Percentiles rank a stretch among this genome's conserved stretches.
phyloP scores from a whole-genome alignment of 768 basidiomycete genomes.

The Goffeauzyma gilvescens region DNA sequence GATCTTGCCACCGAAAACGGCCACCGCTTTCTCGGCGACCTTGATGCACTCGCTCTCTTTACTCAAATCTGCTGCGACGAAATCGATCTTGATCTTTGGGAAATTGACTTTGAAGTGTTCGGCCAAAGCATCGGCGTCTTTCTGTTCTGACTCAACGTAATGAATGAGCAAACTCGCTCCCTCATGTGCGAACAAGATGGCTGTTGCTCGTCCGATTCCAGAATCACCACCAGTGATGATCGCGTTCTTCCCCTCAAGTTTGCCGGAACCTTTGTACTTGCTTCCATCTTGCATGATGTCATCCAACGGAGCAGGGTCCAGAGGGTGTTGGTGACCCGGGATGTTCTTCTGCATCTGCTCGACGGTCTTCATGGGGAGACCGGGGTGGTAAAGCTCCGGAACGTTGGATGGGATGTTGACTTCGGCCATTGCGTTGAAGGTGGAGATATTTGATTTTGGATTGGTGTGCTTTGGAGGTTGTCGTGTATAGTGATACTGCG shows the following conservation, averaged over 20 bases:
- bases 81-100: conserved; percentile 32
- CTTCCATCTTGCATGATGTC: conserved; percentile 35
- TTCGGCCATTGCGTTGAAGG: conserved; percentile 7
- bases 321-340: conserved; percentile 21
- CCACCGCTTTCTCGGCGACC: conserved; percentile 34
- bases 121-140: conserved; percentile 35
- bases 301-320: conserved; percentile 30
- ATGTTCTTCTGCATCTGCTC: conserved; percentile 25
- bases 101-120: conserved; percentile 35
- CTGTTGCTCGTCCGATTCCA: conserved; percentile 37
- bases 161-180: conserved; percentile 34
- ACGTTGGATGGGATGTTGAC: conserved; percentile 17
- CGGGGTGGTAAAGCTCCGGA: conserved; percentile 28
- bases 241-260: conserved; percentile 38
- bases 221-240: conserved; percentile 41
- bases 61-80: conserved; percentile 34
- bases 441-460: too few relatives aligned
- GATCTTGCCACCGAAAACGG: conserved; percentile 30
- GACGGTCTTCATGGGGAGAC: conserved; percentile 21
- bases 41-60: conserved; percentile 33
- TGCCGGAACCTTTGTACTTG: conserved; percentile 33
- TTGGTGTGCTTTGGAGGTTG: too few relatives aligned
- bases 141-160: conserved; percentile 42
- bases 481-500: too few relatives aligned
- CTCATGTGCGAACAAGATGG: conserved; percentile 35